Percentiles rank a stretch among this genome's conserved stretches.
phyloP scores from a whole-genome alignment of 2,329 filamentous ascomycete species.

The Leptosphaerulina australis region DNA sequence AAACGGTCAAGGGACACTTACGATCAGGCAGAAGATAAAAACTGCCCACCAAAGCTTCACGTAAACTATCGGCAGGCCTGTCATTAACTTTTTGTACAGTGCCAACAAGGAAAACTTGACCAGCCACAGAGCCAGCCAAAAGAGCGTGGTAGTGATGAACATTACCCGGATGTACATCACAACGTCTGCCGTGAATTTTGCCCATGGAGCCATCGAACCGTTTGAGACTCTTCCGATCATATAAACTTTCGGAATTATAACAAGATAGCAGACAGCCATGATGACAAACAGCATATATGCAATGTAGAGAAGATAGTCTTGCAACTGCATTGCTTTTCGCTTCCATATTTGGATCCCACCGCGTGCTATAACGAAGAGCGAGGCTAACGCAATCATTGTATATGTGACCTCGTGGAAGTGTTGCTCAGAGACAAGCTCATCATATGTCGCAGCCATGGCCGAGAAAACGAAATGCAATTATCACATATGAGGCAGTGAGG shows the following conservation, averaged over 20 bases:
- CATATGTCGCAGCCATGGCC: background rate
- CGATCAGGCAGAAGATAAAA: slow-evolving; percentile 43
- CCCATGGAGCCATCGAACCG: slow-evolving; percentile 33
- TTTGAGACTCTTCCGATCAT: slow-evolving; percentile 33
- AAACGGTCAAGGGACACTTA: slow-evolving; percentile 21
- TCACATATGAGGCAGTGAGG: too few relatives aligned
- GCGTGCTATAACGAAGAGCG: slow-evolving; percentile 25
- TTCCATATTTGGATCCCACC: slow-evolving; percentile 20
- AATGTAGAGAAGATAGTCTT: slow-evolving; percentile 32
- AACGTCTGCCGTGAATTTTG: slow-evolving; percentile 40
- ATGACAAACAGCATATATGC: slow-evolving; percentile 38
- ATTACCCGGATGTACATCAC: slow-evolving; percentile 46
- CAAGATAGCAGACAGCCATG: slow-evolving; percentile 42
- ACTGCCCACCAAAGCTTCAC: slow-evolving; percentile 49
- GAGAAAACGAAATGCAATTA: background rate
- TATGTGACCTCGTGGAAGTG: slow-evolving; percentile 11
- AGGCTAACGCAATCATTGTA: slow-evolving; percentile 26
- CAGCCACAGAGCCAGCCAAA: slow-evolving; percentile 51
- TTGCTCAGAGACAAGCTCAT: slow-evolving; percentile 5
- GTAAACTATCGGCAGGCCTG: slow-evolving; percentile 38
- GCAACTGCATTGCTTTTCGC: slow-evolving; percentile 13
- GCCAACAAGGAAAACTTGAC: slow-evolving; percentile 51
- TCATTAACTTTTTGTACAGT: slow-evolving; percentile 49
- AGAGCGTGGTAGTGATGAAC: slow-evolving; percentile 48
- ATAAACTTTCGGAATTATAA: slow-evolving; percentile 44